Conservation (phyloP, 164 flowering plant genomes). For the Pachysandra terminalis region DNA sequence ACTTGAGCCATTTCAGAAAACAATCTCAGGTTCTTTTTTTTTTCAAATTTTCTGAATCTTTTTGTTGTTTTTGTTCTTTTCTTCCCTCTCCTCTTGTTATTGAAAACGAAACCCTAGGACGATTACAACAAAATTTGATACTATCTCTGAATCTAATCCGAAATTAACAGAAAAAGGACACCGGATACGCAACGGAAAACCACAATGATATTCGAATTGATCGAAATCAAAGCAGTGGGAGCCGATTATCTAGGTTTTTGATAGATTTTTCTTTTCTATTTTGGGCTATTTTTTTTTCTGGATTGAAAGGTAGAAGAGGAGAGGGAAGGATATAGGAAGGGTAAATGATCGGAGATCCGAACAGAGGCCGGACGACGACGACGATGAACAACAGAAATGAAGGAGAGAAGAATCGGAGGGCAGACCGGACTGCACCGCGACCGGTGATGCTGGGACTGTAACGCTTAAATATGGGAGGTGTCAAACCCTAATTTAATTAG, state of each 20-base stretch:
- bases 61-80: conserved; percentile 9
- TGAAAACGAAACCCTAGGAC: conserved; percentile 25
- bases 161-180: conserved; percentile 1
- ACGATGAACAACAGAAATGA: not conserved
- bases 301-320: conserved; percentile 12
- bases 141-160: too few species aligned
- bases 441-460: conserved; percentile 12
- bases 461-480: conserved; percentile 10
- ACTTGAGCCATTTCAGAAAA: conserved; percentile 58
- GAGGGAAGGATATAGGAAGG: conserved; percentile 22
- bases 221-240: not conserved
- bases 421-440: conserved; percentile 42
- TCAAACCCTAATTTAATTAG: conserved; percentile 17
- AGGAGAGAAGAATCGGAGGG: conserved; percentile 20
- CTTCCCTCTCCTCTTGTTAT: conserved; percentile 37
- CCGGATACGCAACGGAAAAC: not conserved
- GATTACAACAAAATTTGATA: not conserved
- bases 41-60: not conserved
- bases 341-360: conserved; percentile 23
- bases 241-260: not conserved
- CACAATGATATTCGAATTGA: not conserved
- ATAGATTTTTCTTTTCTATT: conserved; percentile 1
- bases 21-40: not conserved
- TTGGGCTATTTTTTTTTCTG: not conserved
- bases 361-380: conserved; percentile 12